phyloP scores from a whole-genome alignment of 225 moss, liverwort and hornwort genomes.

The Anthoceros angustus region DNA sequence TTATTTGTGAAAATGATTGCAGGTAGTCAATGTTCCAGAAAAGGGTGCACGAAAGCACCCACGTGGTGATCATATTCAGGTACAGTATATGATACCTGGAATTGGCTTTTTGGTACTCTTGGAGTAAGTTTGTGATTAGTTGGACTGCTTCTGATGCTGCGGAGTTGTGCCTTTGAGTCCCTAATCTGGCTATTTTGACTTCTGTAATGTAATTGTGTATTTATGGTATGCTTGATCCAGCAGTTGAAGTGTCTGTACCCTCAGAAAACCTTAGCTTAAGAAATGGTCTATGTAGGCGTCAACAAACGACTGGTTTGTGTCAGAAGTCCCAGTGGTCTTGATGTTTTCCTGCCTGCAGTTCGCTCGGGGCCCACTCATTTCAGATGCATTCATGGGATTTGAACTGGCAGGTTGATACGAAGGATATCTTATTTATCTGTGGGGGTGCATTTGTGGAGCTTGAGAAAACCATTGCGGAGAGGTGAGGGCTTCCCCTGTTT shows the following conservation, averaged over 20 bases:
- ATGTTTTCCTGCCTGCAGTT: neutral
- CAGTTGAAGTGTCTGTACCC: too few species aligned
- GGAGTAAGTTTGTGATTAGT: too few species aligned
- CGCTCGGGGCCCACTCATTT: neutral
- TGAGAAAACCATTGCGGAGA: conserved; percentile 91
- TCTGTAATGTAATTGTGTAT: too few species aligned
- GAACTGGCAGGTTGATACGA: conserved; percentile 69
- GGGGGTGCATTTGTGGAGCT: conserved; percentile 95
- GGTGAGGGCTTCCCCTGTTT: conserved; percentile 20
- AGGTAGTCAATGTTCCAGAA: conserved; percentile 96
- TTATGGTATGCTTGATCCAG: too few species aligned
- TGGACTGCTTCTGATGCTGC: neutral
- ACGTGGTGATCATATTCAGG: conserved; percentile 97
- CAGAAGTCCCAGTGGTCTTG: neutral
- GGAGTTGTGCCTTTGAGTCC: too few species aligned
- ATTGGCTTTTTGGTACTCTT: too few species aligned
- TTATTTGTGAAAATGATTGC: conserved; percentile 12
- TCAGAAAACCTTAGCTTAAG: too few species aligned
- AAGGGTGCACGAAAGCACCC: conserved; percentile 96
- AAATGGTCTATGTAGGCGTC: neutral
- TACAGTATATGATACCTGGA: conserved; percentile 10
- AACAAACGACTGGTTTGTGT: neutral
- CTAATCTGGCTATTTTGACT: too few species aligned
- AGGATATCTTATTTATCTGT: conserved; percentile 95
- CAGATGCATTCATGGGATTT: neutral